Evolutionary conservation across 345 rosid species (phyloP).

Genomic region (Pistacia integerrima): DNA sequence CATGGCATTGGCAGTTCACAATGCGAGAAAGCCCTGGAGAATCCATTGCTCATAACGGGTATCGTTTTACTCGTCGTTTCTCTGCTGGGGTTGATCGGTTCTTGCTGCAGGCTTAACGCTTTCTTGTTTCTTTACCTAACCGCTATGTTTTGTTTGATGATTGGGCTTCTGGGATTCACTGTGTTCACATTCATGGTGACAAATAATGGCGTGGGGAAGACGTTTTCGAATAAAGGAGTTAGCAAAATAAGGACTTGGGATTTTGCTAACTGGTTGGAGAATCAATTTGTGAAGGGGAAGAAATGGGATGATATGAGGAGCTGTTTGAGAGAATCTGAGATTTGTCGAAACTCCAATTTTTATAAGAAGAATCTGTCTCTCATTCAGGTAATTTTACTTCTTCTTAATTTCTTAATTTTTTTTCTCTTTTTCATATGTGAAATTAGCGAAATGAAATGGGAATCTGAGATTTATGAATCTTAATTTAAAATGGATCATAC

Average conservation of each 20-base stretch:
- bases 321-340: slow-evolving; percentile 33
- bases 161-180: slow-evolving; percentile 25
- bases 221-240: slow-evolving; percentile 23
- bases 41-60: slow-evolving; percentile 30
- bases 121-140: slow-evolving; percentile 25
- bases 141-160: slow-evolving; percentile 23
- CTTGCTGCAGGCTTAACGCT: slow-evolving; percentile 16
- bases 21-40: slow-evolving; percentile 29
- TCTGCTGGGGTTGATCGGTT: slow-evolving; percentile 32
- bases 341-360: slow-evolving; percentile 24
- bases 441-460: too few species aligned
- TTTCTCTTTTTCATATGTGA: neutral
- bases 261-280: slow-evolving; percentile 36
- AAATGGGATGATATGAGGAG: slow-evolving; percentile 34
- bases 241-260: slow-evolving; percentile 17
- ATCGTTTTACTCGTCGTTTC: slow-evolving; percentile 18
- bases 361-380: slow-evolving; percentile 20
- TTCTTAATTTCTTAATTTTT: neutral
- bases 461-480: too few species aligned
- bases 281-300: slow-evolving; percentile 27
- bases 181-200: slow-evolving; percentile 34
- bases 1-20: slow-evolving; percentile 14
- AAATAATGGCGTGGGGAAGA: slow-evolving; percentile 26
- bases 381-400: slow-evolving; percentile 19
- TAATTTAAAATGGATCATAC: too few species aligned